Evolutionary conservation across 1,284 basidiomycete genomes (phyloP).

Genomic region (Pholiota adiposa): DNA sequence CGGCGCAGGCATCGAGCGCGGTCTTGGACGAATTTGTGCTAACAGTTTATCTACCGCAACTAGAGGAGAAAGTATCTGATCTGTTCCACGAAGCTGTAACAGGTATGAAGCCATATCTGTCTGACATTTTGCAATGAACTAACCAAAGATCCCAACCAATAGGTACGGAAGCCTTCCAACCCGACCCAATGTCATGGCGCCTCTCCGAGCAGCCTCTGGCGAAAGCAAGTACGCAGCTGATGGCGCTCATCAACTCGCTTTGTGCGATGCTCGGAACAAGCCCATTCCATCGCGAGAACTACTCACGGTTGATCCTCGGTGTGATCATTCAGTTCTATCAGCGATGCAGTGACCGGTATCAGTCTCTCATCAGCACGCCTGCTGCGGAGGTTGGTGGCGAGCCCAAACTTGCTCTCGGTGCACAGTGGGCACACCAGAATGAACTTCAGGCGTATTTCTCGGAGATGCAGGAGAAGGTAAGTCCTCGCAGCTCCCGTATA

Average conservation of each 20-base stretch:
- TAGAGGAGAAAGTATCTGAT: slow-evolving; percentile 92
- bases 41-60: slow-evolving; percentile 90
- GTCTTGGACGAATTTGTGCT: slow-evolving; percentile 95
- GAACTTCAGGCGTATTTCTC: slow-evolving; percentile 78
- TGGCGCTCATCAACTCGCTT: slow-evolving; percentile 91
- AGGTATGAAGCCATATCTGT: slow-evolving; percentile 46
- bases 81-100: slow-evolving; percentile 88
- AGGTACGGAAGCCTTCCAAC: slow-evolving; percentile 87
- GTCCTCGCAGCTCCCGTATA: too few relatives aligned
- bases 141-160: slow-evolving; percentile 6
- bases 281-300: slow-evolving; percentile 96
- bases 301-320: slow-evolving; percentile 92
- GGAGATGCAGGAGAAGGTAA: slow-evolving; percentile 49
- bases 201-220: slow-evolving; percentile 76
- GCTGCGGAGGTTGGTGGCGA: slow-evolving; percentile 43
- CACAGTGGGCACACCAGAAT: slow-evolving; percentile 85
- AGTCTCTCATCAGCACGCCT: slow-evolving; percentile 58
- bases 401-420: slow-evolving; percentile 63
- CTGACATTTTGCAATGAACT: neutral
- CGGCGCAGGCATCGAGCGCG: slow-evolving; percentile 70
- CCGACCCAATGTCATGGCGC: slow-evolving; percentile 66
- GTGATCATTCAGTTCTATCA: slow-evolving; percentile 98
- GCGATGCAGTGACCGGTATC: slow-evolving; percentile 88
- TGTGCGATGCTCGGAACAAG: slow-evolving; percentile 92
- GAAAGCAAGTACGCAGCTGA: slow-evolving; percentile 85